phyloP scores from a whole-genome alignment of 306 rosid genomes.

The Medicago arabica region DNA sequence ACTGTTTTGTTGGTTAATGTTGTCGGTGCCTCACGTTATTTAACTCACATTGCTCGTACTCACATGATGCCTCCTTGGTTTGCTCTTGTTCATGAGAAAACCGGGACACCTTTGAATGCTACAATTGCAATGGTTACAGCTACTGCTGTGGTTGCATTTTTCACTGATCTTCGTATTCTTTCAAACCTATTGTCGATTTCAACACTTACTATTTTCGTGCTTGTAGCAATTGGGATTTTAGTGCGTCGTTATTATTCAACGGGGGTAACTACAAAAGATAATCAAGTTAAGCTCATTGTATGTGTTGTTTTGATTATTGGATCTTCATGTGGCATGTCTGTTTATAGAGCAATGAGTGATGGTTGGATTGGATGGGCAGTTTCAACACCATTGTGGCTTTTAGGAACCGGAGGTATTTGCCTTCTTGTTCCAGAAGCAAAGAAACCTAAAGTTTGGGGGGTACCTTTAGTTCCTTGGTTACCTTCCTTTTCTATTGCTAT shows the following conservation, averaged over 20 bases:
- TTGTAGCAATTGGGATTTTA: conserved; percentile 71
- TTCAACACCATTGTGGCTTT: conserved; percentile 57
- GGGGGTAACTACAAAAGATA: conserved; percentile 50
- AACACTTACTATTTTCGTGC: conserved; percentile 75
- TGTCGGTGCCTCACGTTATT: conserved; percentile 73
- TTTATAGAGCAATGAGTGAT: conserved; percentile 47
- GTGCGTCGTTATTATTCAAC: conserved; percentile 70
- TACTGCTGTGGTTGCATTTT: conserved; percentile 64
- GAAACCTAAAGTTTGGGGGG: conserved; percentile 74
- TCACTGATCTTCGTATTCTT: conserved; percentile 59
- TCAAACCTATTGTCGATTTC: conserved; percentile 73
- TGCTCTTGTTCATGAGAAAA: conserved; percentile 56
- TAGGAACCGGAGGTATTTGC: conserved; percentile 57
- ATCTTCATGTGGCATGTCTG: conserved; percentile 52
- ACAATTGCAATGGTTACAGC: conserved; percentile 58
- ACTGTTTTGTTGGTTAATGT: conserved; percentile 63
- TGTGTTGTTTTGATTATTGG: conserved; percentile 51
- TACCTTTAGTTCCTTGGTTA: conserved; percentile 80
- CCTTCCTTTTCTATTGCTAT: conserved; percentile 72
- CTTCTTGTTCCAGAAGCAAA: conserved; percentile 64
- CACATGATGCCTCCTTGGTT: conserved; percentile 89
- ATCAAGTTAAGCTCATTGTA: conserved; percentile 51
- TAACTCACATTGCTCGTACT: conserved; percentile 80
- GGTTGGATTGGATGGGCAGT: conserved; percentile 61
- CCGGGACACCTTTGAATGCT: conserved; percentile 78